phyloP scores from a whole-genome alignment of 148 eudicot genomes.

The Polygonum aviculare region DNA sequence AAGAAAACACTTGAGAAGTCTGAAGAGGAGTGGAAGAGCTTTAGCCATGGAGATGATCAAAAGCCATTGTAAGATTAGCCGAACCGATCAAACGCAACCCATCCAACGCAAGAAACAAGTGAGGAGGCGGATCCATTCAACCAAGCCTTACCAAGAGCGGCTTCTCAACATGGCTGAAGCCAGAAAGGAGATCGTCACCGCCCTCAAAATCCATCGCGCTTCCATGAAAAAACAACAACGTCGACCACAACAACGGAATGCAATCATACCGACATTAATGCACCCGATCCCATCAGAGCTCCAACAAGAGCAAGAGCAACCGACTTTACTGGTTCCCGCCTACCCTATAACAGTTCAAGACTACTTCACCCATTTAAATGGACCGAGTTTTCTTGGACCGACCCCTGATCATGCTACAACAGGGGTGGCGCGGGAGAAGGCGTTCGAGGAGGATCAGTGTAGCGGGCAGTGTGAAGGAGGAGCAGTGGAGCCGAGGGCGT shows the following conservation, averaged over 20 bases:
- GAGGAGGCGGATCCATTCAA: conserved; percentile 78
- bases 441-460: not conserved
- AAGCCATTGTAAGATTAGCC: not conserved
- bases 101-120: conserved; percentile 55
- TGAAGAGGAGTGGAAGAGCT: not conserved
- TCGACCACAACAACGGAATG: not conserved
- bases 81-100: not conserved
- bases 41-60: not conserved
- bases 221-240: conserved; percentile 46
- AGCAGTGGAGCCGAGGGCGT: conserved; percentile 7
- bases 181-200: conserved; percentile 77
- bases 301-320: not conserved
- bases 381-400: not conserved
- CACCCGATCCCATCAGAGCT: conserved; percentile 14
- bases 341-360: not conserved
- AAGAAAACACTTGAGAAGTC: not conserved
- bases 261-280: not conserved
- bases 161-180: conserved; percentile 95
- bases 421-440: not conserved
- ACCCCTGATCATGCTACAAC: not conserved
- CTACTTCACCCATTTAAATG: not conserved
- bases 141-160: conserved; percentile 83
- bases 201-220: conserved; percentile 77
- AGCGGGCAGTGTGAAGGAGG: not conserved
- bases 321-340: not conserved